phyloP scores from a whole-genome alignment of 352 stramenopile genomes.

The Globisporangium emineosum region DNA sequence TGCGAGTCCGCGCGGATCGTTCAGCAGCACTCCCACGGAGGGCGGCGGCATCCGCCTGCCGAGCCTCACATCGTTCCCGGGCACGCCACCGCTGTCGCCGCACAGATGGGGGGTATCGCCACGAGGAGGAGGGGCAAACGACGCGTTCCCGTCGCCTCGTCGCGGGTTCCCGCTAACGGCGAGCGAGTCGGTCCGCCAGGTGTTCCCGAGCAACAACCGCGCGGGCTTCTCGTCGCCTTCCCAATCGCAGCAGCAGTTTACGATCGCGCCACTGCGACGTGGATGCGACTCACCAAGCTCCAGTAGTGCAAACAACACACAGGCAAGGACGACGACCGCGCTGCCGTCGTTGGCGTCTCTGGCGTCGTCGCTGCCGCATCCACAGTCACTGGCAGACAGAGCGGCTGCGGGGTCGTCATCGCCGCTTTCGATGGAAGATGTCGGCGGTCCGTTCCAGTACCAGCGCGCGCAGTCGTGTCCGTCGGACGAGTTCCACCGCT shows the following conservation, averaged over 20 bases:
- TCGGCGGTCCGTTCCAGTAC: conserved; percentile 61
- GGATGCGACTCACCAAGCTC: not conserved
- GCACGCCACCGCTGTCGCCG: conserved; percentile 43
- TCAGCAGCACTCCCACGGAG: conserved; percentile 1
- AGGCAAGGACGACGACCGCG: conserved; percentile 16
- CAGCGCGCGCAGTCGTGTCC: conserved; percentile 66
- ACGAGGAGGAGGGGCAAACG: conserved; percentile 1
- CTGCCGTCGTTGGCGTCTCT: conserved; percentile 25
- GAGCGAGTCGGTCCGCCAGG: conserved; percentile 17
- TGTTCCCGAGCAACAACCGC: conserved; percentile 24
- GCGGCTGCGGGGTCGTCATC: not conserved
- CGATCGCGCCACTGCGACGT: conserved; percentile 23
- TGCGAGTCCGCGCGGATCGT: conserved; percentile 2
- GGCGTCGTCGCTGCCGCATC: conserved; percentile 21
- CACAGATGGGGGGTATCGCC: conserved; percentile 23
- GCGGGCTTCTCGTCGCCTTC: conserved; percentile 13
- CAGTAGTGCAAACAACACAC: conserved; percentile 12
- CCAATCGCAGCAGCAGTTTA: conserved; percentile 20
- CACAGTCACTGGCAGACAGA: not conserved
- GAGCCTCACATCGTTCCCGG: conserved; percentile 24
- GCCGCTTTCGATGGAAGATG: conserved; percentile 25
- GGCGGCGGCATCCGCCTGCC: conserved; percentile 39
- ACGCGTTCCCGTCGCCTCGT: conserved; percentile 19
- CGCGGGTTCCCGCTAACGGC: conserved; percentile 21
- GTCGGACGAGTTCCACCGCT: conserved; percentile 38